phyloP scores from a whole-genome alignment of 2,329 filamentous ascomycete genomes.

The Pyricularia sp. region DNA sequence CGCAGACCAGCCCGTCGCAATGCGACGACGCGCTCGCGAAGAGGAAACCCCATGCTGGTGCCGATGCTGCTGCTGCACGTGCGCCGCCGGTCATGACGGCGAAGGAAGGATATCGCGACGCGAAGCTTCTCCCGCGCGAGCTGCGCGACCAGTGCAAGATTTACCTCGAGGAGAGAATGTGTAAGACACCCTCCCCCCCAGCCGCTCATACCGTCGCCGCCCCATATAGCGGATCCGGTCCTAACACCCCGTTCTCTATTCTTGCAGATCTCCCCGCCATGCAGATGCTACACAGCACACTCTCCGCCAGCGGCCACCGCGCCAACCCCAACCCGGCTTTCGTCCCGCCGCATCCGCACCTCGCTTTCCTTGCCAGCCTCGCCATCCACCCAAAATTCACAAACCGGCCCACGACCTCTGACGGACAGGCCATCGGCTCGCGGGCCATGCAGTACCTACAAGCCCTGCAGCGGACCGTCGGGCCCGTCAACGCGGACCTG shows the following conservation, averaged over 20 bases:
- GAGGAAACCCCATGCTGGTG: not conserved
- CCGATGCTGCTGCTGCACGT: not conserved
- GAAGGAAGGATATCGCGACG: constrained; percentile 35
- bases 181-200: constrained; percentile 9
- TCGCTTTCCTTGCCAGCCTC: constrained; percentile 74
- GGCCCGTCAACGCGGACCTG: constrained; percentile 62
- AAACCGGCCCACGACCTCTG: constrained; percentile 54
- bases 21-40: not conserved
- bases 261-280: constrained; percentile 46
- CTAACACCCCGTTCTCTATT: not conserved
- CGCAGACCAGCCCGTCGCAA: constrained; percentile 1
- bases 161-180: constrained; percentile 65
- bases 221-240: not conserved
- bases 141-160: constrained; percentile 59
- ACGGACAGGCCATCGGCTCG: constrained; percentile 53
- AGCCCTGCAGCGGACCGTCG: constrained; percentile 53
- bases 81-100: constrained; percentile 7
- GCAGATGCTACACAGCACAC: constrained; percentile 53
- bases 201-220: too few species aligned
- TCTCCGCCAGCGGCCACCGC: constrained; percentile 38
- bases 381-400: constrained; percentile 74
- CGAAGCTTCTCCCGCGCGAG: constrained; percentile 49
- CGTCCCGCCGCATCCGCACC: constrained; percentile 60
- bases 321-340: constrained; percentile 34
- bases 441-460: constrained; percentile 63